phyloP scores from a whole-genome alignment of 1,284 basidiomycete genomes.

The Hypsizygus ulmarius region DNA sequence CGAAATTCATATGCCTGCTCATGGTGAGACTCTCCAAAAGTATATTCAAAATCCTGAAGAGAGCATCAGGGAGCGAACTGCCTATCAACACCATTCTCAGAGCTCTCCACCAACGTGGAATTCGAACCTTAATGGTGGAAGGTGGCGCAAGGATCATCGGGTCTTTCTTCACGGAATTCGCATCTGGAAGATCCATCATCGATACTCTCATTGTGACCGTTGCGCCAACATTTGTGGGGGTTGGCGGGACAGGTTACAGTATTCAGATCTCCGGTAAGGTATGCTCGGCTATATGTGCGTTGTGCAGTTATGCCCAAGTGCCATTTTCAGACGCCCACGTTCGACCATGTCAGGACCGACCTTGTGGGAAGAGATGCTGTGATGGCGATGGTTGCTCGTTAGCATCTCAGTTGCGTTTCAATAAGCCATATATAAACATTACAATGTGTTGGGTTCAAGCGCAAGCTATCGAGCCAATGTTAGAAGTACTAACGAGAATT shows the following conservation, averaged over 20 bases:
- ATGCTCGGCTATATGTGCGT: neutral
- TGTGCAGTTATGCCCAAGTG: neutral
- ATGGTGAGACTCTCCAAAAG: slow-evolving; percentile 10
- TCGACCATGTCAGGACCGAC: slow-evolving; percentile 34
- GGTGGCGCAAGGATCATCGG: slow-evolving; percentile 86
- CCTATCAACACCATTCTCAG: slow-evolving; percentile 52
- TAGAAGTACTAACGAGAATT: too few species aligned
- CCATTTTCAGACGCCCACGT: slow-evolving; percentile 25
- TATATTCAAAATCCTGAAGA: neutral
- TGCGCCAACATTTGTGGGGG: slow-evolving; percentile 78
- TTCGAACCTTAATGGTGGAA: slow-evolving; percentile 90
- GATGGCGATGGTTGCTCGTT: slow-evolving; percentile 27
- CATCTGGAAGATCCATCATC: slow-evolving; percentile 36
- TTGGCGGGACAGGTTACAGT: slow-evolving; percentile 63
- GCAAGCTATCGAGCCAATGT: too few species aligned
- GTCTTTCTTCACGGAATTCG: slow-evolving; percentile 58
- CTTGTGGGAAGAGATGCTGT: slow-evolving; percentile 43
- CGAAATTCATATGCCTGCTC: slow-evolving; percentile 33
- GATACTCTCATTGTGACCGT: slow-evolving; percentile 81
- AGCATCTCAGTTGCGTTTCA: too few species aligned
- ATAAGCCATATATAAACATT: too few species aligned
- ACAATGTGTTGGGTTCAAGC: too few species aligned
- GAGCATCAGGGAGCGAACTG: slow-evolving; percentile 27
- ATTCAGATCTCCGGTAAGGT: slow-evolving; percentile 16
- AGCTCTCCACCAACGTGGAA: slow-evolving; percentile 49